Percentiles rank a stretch among this genome's conserved stretches.
Conservation (phyloP, 179 eudicot species). For the Heliamphora pulchella region DNA sequence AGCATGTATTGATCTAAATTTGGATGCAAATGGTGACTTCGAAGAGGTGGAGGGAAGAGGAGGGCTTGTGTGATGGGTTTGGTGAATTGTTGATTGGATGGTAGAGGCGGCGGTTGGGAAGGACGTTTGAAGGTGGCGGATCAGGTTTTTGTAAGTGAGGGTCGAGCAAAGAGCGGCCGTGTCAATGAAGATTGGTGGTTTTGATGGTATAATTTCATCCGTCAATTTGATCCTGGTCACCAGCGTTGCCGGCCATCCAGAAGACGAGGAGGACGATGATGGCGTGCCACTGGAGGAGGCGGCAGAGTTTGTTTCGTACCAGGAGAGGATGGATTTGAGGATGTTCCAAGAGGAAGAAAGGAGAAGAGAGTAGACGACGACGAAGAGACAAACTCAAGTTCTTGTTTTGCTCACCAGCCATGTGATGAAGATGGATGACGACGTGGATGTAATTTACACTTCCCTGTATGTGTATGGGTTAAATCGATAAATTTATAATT, state of each 20-base stretch:
- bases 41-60: conserved; percentile 62
- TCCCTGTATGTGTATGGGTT: no score
- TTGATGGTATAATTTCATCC: no score
- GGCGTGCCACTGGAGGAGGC: conserved; percentile 8
- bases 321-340: conserved; percentile 46
- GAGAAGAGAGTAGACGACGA: conserved; percentile 48
- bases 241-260: conserved; percentile 51
- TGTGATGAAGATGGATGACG: conserved; percentile 24
- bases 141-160: conserved; percentile 56
- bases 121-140: conserved; percentile 52
- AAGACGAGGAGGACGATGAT: conserved; percentile 9
- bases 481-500: no score
- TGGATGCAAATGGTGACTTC: conserved; percentile 39
- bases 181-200: conserved; percentile 55
- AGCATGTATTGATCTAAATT: conserved; percentile 57
- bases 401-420: conserved; percentile 63
- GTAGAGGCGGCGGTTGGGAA: conserved; percentile 51
- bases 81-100: conserved; percentile 37
- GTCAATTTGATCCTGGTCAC: conserved; percentile 70
- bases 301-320: conserved; percentile 43
- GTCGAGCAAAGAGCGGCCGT: conserved; percentile 44
- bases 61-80: conserved; percentile 22
- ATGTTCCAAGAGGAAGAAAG: conserved; percentile 60
- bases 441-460: background rate
- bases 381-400: conserved; percentile 66